phyloP scores from a whole-genome alignment of 495 filamentous ascomycete species.

The Lichenothelia convexa region DNA sequence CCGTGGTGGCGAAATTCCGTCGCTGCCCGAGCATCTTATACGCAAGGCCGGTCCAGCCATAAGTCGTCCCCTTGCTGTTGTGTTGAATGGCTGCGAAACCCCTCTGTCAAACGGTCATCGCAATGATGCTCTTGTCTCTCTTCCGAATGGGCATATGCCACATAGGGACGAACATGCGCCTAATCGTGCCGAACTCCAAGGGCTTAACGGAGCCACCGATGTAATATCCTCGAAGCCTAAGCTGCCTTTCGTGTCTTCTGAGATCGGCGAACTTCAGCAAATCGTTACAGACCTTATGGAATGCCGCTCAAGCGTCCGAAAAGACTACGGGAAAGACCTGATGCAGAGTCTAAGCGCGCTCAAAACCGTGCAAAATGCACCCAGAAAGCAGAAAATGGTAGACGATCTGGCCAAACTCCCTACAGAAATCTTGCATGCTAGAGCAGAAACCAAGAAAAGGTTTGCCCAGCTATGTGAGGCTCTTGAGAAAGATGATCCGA shows the following conservation, averaged over 20 bases:
- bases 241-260: not conserved
- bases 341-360: slow-evolving; percentile 18
- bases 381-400: not conserved
- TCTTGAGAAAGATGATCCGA: slow-evolving; percentile 16
- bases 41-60: not conserved
- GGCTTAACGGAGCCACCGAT: not conserved
- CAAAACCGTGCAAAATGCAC: slow-evolving; percentile 2
- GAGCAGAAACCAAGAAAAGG: slow-evolving; percentile 2
- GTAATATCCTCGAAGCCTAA: not conserved
- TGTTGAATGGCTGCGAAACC: no score
- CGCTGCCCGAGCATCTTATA: not conserved
- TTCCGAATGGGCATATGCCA: no score
- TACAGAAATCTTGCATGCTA: slow-evolving; percentile 10
- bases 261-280: slow-evolving; percentile 18
- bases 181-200: not conserved
- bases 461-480: slow-evolving; percentile 12
- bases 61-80: not conserved
- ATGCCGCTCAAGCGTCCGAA: slow-evolving; percentile 16
- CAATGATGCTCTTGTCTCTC: not conserved
- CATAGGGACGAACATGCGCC: not conserved
- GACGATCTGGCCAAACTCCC: slow-evolving; percentile 1
- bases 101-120: no score
- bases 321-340: slow-evolving; percentile 26
- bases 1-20: slow-evolving; percentile 11
- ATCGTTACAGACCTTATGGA: slow-evolving; percentile 17